These are phyloP conservation scores for Ceriops tagal DNA, from an alignment of 345 rosid species.

Conservation along the genomic window DNA sequence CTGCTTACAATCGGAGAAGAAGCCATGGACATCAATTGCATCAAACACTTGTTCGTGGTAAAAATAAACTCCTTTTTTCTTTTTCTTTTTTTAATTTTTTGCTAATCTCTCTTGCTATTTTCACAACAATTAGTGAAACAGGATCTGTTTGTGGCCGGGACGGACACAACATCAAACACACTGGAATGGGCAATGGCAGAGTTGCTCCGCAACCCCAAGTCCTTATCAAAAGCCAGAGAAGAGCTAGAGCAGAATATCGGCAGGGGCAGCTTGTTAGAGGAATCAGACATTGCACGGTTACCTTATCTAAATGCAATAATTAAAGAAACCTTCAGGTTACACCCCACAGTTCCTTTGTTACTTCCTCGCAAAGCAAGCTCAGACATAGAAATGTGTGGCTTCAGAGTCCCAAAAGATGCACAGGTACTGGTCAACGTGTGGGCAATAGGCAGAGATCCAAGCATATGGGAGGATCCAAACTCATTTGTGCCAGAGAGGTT, in stretches of 20 bases:
- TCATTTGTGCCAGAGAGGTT: slow-evolving; percentile 43
- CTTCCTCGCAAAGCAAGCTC: slow-evolving; percentile 38
- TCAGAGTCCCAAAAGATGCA: slow-evolving; percentile 36
- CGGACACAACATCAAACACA: slow-evolving; percentile 45
- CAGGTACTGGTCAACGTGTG: slow-evolving; percentile 44
- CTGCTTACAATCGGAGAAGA: too few relatives aligned
- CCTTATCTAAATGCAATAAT: slow-evolving; percentile 46
- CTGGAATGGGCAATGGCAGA: slow-evolving; percentile 61
- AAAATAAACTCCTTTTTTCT: slow-evolving; percentile 1
- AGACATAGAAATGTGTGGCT: slow-evolving; percentile 28
- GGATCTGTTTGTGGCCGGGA: slow-evolving; percentile 43
- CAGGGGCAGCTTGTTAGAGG: slow-evolving; percentile 25
- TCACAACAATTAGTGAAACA: neutral
- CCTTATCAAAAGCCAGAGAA: slow-evolving; percentile 27
- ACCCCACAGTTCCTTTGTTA: slow-evolving; percentile 36
- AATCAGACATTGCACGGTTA: slow-evolving; percentile 29
- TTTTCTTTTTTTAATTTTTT: neutral
- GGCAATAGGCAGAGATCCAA: slow-evolving; percentile 49
- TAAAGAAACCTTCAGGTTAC: slow-evolving; percentile 53
- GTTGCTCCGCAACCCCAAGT: slow-evolving; percentile 30
- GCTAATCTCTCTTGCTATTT: neutral
- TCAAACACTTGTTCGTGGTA: slow-evolving; percentile 32
- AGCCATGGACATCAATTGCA: too few relatives aligned
- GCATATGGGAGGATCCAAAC: slow-evolving; percentile 33
- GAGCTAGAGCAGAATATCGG: slow-evolving; percentile 37